Evolutionary conservation across 768 basidiomycete genomes (phyloP), one percentile per base, ranked within the genome.

Genomic region (Boletus pseudopeckii): DNA sequence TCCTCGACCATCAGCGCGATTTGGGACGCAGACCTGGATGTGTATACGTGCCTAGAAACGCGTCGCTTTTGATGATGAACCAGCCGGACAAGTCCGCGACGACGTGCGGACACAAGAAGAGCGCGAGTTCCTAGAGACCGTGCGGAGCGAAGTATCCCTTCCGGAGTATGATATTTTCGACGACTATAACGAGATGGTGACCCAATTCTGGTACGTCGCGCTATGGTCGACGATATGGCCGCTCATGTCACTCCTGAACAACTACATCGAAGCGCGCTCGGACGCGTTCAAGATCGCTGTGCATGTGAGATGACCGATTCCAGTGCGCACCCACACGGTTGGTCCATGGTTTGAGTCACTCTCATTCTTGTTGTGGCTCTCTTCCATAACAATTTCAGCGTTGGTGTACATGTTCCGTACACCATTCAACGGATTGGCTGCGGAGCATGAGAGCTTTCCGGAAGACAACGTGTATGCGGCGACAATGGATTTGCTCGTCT

Each of bases 111-210:
- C 68, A 4, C 74, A 80, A 61, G 84, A 83, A 56, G 96, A 97
- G 67, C 76, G 85, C 40, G 80, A 80, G 50, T 94, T 93, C 65
- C 71, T 99, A 67, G 88, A 91, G 62, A 73, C 78, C 44, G 86
- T 97, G 24, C 76, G 92, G 53, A 74, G 74, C 46, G 87, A 98
- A 72, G 85, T 86, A 7, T 80, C 82, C 24, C 75, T 95, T 45
- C 90, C 94, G 0, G 85, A 85, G 37, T 94, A 95, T 63, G 80
- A 85, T 34, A 74, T 88, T 7, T 94, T 92, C 63, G 81, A 76
- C 48, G 96, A 98, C 72, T 99, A 96, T 71, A 85, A 83, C 63
- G 97, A 99, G 74, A 98, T 99, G 95, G 90, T 90, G 15, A 88
- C 89, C 9, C 92, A 95, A 64, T 97, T 96, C 68, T 94, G 96